Percentiles rank a stretch among this genome's conserved stretches.
phyloP scores from a whole-genome alignment of 208 protist species.

The Porcisia hertigi region DNA sequence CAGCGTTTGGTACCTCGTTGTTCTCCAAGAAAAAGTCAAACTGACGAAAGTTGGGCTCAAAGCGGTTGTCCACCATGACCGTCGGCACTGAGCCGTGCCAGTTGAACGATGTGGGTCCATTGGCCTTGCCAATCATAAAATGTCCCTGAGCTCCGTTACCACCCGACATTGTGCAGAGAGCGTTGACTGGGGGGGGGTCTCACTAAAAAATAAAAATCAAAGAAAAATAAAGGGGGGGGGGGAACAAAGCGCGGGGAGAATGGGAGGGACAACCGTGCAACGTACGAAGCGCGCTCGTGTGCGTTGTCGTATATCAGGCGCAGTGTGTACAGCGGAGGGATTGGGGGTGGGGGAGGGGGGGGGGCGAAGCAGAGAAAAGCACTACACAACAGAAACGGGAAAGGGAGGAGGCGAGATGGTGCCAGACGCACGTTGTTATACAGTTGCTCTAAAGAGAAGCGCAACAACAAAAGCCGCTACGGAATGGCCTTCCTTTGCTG shows the following conservation, averaged over 20 bases:
- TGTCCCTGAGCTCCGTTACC: conserved; percentile 42
- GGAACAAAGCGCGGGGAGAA: background rate
- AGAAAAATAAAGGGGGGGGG: no score
- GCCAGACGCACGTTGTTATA: background rate
- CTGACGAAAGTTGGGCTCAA: conserved; percentile 87
- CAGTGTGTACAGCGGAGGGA: no score
- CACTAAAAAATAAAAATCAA: background rate
- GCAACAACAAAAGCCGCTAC: background rate
- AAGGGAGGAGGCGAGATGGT: background rate
- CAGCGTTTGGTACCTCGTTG: conserved; percentile 64
- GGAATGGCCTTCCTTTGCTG: background rate
- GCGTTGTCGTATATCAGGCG: background rate
- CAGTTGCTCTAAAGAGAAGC: background rate
- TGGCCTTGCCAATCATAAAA: conserved; percentile 35
- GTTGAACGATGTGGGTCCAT: conserved; percentile 71
- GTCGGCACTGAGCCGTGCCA: conserved; percentile 82
- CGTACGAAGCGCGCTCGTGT: background rate
- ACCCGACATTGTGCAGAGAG: conserved; percentile 37
- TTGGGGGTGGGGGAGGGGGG: no score
- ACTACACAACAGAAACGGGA: background rate
- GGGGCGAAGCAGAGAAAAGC: background rate
- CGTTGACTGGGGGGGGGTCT: background rate
- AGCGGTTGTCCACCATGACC: conserved; percentile 62
- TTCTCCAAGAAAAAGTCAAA: conserved; percentile 88
- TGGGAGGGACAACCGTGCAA: background rate